Evolutionary conservation across 495 filamentous ascomycete species (phyloP), one percentile per base, ranked within the genome.

Genomic region (Penicillium desertorum): DNA sequence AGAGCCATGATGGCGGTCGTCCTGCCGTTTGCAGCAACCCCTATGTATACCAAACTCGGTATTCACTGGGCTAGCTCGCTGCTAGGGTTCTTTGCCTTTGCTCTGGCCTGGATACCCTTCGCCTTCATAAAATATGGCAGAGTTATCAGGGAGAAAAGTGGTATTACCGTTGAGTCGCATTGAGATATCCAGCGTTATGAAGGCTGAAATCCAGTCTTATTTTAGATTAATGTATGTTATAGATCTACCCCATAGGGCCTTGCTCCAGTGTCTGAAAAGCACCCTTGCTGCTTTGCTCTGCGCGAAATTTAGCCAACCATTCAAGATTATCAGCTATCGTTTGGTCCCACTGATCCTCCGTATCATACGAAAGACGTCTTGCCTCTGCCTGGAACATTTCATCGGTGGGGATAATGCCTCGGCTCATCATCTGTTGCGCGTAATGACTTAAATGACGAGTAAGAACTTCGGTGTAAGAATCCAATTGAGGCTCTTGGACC

Each of bases 261-360:
- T 37, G 34, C 34, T 50, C 30, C 3, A 7, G 47, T 7, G 29
- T 5, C 5, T 36, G 47, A 23, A 30, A 7, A 32, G 12, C 7
- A 19, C 30, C 30, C n/a, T 32, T 34, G 14, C 5, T 50, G 29
- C 19, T 54, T 41, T 41, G 39, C 8, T 29, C 41, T 54, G 12
- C 30, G 64, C 84, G 83, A 71, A 87, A 86, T 39, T 81, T 75
- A 47, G 79, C 73, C 17, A 88, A 69, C 80, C 83, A 85, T 12
- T 71, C 67, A 1, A 68, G 68, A 57, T 87, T 79, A 59, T 88
- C 85, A 1, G 84, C 80, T 11, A 79, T 79, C 0, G 84, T 88
- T 57, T 86, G 84, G 54, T 86, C 82, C 83, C 83, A 88, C 9
- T 74, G 71, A 62, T 87, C 86, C 43, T 85, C 80, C 42, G 68